A percentile compares a stretch with the other conserved stretches of the same genome.
Conservation (phyloP, 352 stramenopile species). For the Phytophthora syringae region DNA sequence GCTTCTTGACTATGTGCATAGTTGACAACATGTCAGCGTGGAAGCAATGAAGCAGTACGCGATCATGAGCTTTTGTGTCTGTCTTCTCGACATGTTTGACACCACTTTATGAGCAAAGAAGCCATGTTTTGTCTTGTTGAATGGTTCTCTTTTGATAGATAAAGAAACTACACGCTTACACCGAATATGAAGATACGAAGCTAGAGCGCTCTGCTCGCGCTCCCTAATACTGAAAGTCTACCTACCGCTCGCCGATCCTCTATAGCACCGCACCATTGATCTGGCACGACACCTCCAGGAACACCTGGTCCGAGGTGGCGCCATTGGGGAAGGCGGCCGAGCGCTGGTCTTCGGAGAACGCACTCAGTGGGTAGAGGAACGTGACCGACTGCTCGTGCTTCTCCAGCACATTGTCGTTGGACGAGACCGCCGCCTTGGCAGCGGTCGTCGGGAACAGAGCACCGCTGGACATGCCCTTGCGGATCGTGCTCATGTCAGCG, state of each 20-base stretch:
- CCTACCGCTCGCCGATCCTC: slow-evolving; percentile 21
- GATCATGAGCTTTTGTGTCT: no score
- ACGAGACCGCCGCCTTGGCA: slow-evolving; percentile 29
- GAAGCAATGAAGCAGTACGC: slow-evolving; percentile 10
- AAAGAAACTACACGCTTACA: slow-evolving; percentile 36
- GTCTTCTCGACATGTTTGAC: neutral
- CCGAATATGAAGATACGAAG: slow-evolving; percentile 39
- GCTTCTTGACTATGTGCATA: slow-evolving; percentile 16
- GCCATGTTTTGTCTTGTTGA: slow-evolving; percentile 21
- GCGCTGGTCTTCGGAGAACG: slow-evolving; percentile 65
- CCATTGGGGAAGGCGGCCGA: slow-evolving; percentile 36
- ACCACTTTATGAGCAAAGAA: slow-evolving; percentile 18
- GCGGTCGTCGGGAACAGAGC: slow-evolving; percentile 69
- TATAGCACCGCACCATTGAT: slow-evolving; percentile 55
- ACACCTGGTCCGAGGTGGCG: slow-evolving; percentile 56
- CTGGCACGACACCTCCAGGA: slow-evolving; percentile 83
- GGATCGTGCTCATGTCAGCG: slow-evolving; percentile 85
- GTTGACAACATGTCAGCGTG: slow-evolving; percentile 10
- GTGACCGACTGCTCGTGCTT: slow-evolving; percentile 72
- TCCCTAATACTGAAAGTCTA: slow-evolving; percentile 48
- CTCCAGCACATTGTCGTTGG: slow-evolving; percentile 39
- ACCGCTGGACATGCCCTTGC: slow-evolving; percentile 67
- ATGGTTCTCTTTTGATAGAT: slow-evolving; percentile 42
- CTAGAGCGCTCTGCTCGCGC: slow-evolving; percentile 37
- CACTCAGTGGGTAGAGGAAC: slow-evolving; percentile 88